Percentiles rank a stretch among this genome's conserved stretches.
phyloP scores from a whole-genome alignment of 768 basidiomycete genomes.

The Lactifluus pinguis region DNA sequence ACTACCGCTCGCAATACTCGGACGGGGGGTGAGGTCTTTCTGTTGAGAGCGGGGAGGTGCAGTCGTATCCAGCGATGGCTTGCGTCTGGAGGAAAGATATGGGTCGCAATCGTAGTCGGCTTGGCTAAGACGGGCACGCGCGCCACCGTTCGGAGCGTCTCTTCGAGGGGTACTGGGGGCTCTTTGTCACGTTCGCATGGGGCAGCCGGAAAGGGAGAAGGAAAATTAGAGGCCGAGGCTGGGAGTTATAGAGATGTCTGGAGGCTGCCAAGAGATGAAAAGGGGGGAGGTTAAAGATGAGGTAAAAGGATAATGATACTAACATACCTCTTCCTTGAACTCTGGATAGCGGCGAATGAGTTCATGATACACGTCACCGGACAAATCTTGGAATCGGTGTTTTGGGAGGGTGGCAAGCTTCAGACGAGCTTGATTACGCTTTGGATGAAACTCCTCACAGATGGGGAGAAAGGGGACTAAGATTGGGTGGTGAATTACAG shows the following conservation, averaged over 20 bases:
- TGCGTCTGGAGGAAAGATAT: constrained; percentile 34
- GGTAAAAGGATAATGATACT: too few species aligned
- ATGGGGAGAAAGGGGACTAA: constrained; percentile 83
- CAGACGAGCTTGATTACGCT: constrained; percentile 35
- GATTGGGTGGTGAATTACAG: background rate
- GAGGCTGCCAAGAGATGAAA: constrained; percentile 23
- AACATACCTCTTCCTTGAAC: constrained; percentile 77
- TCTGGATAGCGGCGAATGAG: constrained; percentile 89
- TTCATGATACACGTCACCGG: constrained; percentile 92
- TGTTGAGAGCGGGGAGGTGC: constrained; percentile 26
- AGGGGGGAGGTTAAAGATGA: background rate
- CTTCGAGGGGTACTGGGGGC: constrained; percentile 2
- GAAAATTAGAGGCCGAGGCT: constrained; percentile 47
- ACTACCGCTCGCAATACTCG: too few species aligned
- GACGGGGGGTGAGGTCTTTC: constrained; percentile 27
- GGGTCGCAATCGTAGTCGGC: constrained; percentile 30
- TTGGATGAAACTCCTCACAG: constrained; percentile 91
- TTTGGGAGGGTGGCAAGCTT: constrained; percentile 89
- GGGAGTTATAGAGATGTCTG: too few species aligned
- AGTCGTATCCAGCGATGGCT: constrained; percentile 44
- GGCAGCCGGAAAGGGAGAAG: constrained; percentile 49
- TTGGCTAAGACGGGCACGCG: constrained; percentile 14
- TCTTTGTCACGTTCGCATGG: constrained; percentile 23
- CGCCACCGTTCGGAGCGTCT: constrained; percentile 7
- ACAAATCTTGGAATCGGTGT: constrained; percentile 85